Evolutionary conservation across 495 filamentous ascomycete genomes (phyloP).

Genomic region (Hypoxylon trugodes): DNA sequence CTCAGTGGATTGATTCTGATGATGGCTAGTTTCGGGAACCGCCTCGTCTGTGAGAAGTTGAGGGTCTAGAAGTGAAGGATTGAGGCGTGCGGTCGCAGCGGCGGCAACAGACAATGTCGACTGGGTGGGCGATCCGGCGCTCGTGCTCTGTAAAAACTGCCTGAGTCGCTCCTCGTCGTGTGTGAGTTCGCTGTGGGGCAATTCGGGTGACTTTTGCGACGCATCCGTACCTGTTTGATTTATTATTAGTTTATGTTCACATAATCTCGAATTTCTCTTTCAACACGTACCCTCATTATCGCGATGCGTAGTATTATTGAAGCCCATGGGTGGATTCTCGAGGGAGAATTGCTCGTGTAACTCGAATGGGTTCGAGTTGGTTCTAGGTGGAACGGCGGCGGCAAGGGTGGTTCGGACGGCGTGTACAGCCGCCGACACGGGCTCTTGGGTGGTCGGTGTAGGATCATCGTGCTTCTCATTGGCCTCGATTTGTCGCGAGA

Average conservation of each 20-base stretch:
- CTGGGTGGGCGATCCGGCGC: conserved; percentile 41
- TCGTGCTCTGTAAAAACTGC: conserved; percentile 27
- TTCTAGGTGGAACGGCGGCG: conserved; percentile 9
- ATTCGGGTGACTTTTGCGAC: conserved; percentile 11
- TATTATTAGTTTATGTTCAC: conserved; percentile 10
- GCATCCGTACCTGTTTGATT: background rate
- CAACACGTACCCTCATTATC: conserved; percentile 48
- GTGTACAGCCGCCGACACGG: conserved; percentile 17
- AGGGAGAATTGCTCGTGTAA: conserved; percentile 60
- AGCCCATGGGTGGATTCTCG: conserved; percentile 53
- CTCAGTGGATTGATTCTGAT: conserved; percentile 26
- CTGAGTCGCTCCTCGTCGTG: conserved; percentile 49
- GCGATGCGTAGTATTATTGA: conserved; percentile 44
- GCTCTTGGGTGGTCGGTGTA: conserved; percentile 15
- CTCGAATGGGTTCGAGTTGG: conserved; percentile 49
- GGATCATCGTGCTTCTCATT: conserved; percentile 59
- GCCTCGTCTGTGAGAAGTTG: conserved; percentile 53
- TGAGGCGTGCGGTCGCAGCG: conserved; percentile 58
- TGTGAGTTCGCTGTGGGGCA: conserved; percentile 37
- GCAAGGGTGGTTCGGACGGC: conserved; percentile 36
- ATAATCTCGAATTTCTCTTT: background rate
- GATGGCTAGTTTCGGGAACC: conserved; percentile 33
- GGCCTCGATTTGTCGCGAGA: conserved; percentile 72
- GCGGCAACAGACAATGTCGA: conserved; percentile 54
- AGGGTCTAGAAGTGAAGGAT: conserved; percentile 58